Evolutionary conservation across 2,329 filamentous ascomycete genomes (phyloP), one percentile per base, ranked within the genome.

Genomic region (Exophiala mesophila): DNA sequence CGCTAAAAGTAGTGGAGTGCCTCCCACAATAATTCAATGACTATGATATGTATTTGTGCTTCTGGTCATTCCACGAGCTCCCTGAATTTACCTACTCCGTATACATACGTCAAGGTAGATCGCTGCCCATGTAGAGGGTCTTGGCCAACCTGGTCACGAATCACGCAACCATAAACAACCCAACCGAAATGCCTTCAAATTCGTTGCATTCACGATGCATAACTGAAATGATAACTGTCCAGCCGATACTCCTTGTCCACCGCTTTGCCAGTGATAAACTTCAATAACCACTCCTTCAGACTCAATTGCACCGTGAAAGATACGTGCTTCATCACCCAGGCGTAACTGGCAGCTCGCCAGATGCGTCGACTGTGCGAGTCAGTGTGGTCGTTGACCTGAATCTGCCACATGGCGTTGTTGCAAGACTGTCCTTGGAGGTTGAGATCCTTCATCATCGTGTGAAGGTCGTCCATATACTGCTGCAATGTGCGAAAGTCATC

Each of bases 331-430:
- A 45, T 35, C 16, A 51, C 45, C 41, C 45, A 51, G 1, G 41
- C 45, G 36, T 36, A 51, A 33, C 45, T 41, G 6, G 48, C 45
- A 3, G 41, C 45, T 10, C 35, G 37, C 45, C 45, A 48, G 15
- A 51, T 51, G 21, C 48, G 41, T 29, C 39, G 41, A 21, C 48
- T 51, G 24, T 51, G 48, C 2, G 16, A 15, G 13, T 45, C 45
- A 21, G 37, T 45, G 31, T 51, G 48, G 24, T 51, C 45, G 26
- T 35, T 45, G 38, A 45, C 41, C 31, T 48, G 48, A 13, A 45
- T 45, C 36, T 45, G 45, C 48, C 48, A 51, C 48, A 51, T 51
- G 18, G 39, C 41, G 39, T 51, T 51, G 39, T 51, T 48, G 35
- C 45, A 45, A 18, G 45, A 43, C 28, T 45, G 45, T 2, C 44